phyloP scores from a whole-genome alignment of 495 filamentous ascomycete genomes.

The Saxophila tyrrhenica region DNA sequence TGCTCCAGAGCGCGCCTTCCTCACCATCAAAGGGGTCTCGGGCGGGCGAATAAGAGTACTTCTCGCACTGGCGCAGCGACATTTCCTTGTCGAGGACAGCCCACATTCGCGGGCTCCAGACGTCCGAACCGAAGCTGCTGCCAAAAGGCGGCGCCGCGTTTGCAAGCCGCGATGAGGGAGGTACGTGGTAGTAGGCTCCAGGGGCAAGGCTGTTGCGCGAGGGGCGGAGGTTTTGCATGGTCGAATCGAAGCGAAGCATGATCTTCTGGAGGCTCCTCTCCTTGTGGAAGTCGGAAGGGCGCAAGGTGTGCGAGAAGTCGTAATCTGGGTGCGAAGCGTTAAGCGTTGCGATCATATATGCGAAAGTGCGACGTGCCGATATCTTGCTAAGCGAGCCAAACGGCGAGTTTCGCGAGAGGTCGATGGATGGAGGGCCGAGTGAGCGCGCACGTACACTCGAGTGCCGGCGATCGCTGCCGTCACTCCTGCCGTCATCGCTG shows the following conservation, averaged over 20 bases:
- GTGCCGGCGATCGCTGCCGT: background rate
- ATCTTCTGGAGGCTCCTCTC: conserved; percentile 63
- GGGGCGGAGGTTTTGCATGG: conserved; percentile 71
- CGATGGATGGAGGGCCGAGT: conserved; percentile 36
- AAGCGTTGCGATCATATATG: conserved; percentile 93
- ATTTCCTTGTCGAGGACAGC: conserved; percentile 83
- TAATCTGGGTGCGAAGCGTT: conserved; percentile 97
- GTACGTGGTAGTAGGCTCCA: conserved; percentile 16
- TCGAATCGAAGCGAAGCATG: conserved; percentile 76
- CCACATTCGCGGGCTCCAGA: conserved; percentile 86
- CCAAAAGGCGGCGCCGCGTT: conserved; percentile 20
- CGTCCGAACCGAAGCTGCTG: conserved; percentile 29
- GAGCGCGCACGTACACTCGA: conserved; percentile 11
- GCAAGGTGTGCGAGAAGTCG: conserved; percentile 84
- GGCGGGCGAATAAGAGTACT: conserved; percentile 75
- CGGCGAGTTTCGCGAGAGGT: conserved; percentile 71
- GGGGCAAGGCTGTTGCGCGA: conserved; percentile 19
- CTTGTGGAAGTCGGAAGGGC: conserved; percentile 75
- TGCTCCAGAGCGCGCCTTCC: conserved; percentile 87
- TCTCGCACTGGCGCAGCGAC: conserved; percentile 68
- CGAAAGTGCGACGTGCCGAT: conserved; percentile 80
- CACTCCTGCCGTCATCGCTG: conserved; percentile 3
- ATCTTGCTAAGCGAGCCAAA: conserved; percentile 82
- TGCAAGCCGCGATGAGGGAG: conserved; percentile 15
- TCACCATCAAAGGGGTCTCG: conserved; percentile 77